These are phyloP conservation scores for Linnemannia schmuckeri DNA, from an alignment of 192 early-diverging fungal genomes.

Conservation along the genomic window DNA sequence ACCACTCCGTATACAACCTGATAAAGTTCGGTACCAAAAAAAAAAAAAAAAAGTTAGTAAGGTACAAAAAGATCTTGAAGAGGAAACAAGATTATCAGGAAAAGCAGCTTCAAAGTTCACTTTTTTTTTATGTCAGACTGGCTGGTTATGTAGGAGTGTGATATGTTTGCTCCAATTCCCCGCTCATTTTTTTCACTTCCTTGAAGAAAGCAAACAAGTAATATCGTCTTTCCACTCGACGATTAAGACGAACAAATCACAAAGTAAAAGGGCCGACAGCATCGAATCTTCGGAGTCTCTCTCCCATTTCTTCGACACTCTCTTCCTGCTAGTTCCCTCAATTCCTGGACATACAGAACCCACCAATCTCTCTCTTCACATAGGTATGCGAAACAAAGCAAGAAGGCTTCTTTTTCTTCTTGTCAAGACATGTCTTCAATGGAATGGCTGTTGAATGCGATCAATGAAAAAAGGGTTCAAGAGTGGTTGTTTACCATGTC, in stretches of 20 bases:
- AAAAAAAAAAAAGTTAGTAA: neutral
- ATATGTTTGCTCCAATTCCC: neutral
- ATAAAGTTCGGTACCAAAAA: constrained; percentile 5
- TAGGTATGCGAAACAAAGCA: neutral
- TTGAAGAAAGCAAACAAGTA: neutral
- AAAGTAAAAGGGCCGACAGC: neutral
- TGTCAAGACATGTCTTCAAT: neutral
- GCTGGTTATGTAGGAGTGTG: neutral
- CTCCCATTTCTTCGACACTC: neutral
- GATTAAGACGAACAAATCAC: neutral
- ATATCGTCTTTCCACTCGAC: neutral
- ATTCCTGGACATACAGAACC: neutral
- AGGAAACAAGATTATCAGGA: constrained; percentile 14
- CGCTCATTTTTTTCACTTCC: neutral
- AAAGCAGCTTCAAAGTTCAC: neutral
- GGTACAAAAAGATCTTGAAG: constrained; percentile 42
- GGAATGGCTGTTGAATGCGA: neutral
- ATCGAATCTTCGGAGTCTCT: neutral
- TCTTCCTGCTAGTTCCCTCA: neutral
- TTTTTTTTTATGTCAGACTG: neutral
- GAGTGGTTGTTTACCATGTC: constrained; percentile 40
- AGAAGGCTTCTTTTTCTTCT: neutral
- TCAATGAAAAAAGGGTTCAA: neutral
- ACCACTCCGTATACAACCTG: constrained; percentile 79
- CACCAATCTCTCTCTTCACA: too few species aligned